phyloP scores from a whole-genome alignment of 2,329 filamentous ascomycete genomes.

The Didymella pomorum region DNA sequence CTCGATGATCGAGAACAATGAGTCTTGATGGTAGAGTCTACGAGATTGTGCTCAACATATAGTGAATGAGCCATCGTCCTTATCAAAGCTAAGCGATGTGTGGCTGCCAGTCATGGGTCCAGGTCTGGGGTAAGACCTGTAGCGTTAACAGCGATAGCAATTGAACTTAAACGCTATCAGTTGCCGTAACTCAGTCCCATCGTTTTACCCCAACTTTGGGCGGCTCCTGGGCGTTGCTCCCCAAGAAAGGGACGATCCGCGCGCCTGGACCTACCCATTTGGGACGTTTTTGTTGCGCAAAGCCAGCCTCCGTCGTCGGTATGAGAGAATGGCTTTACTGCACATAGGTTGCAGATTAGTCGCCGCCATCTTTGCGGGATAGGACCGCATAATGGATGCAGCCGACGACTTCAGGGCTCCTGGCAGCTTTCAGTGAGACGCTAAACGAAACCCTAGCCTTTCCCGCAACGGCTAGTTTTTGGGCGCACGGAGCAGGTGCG shows the following conservation, averaged over 20 bases:
- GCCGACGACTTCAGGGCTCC: neutral
- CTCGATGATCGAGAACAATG: neutral
- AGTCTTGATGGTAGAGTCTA: neutral
- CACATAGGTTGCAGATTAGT: neutral
- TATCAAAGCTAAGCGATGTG: slow-evolving; percentile 4
- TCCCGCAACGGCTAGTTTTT: slow-evolving; percentile 2
- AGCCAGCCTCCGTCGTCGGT: neutral
- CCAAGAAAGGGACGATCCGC: slow-evolving; percentile 3
- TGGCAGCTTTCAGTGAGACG: neutral
- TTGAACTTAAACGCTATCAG: slow-evolving; percentile 2
- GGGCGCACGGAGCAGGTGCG: neutral
- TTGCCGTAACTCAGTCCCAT: neutral
- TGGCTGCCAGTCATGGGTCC: slow-evolving; percentile 9
- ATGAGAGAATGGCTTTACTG: neutral
- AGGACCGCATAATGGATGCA: neutral
- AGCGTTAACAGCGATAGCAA: slow-evolving; percentile 11
- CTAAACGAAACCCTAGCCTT: neutral
- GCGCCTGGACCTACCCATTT: slow-evolving; percentile 12
- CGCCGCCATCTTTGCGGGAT: slow-evolving; percentile 2
- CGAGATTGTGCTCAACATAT: slow-evolving; percentile 3
- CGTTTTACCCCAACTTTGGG: slow-evolving; percentile 7
- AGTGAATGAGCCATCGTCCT: neutral
- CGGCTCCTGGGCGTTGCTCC: neutral
- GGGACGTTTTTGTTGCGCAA: neutral
- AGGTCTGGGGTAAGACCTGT: slow-evolving; percentile 10